Evolutionary conservation across 2,329 filamentous ascomycete species (phyloP).

Genomic region (Cladophialophora carrionii): DNA sequence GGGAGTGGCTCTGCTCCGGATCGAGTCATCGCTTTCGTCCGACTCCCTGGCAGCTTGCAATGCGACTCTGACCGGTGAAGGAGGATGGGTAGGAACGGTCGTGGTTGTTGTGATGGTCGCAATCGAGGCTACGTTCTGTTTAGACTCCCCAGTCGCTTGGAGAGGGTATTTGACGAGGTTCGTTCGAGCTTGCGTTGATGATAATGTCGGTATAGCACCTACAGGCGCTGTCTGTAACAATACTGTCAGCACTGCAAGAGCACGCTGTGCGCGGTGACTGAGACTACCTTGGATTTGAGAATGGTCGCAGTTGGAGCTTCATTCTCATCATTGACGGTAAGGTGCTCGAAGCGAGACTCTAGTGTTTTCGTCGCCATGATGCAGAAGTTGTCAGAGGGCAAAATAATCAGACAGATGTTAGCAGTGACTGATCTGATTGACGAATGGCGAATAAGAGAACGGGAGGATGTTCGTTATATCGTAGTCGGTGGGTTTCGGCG

Average conservation of each 20-base stretch:
- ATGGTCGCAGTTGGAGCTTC: slow-evolving; percentile 63
- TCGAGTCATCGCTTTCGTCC: slow-evolving; percentile 54
- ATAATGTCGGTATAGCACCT: slow-evolving; percentile 43
- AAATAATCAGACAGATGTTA: not conserved
- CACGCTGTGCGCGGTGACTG: not conserved
- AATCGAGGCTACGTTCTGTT: slow-evolving; percentile 61
- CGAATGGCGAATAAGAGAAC: not conserved
- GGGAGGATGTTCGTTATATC: not conserved
- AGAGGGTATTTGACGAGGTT: slow-evolving; percentile 86
- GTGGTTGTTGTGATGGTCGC: slow-evolving; percentile 45
- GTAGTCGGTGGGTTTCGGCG: not conserved
- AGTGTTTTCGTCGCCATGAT: slow-evolving; percentile 73
- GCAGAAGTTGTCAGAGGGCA: not conserved
- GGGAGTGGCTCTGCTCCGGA: slow-evolving; percentile 36
- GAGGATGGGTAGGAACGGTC: slow-evolving; percentile 44
- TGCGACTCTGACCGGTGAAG: slow-evolving; percentile 60
- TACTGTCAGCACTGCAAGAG: not conserved
- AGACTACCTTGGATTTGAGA: slow-evolving; percentile 74
- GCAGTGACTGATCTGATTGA: not conserved
- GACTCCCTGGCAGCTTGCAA: slow-evolving; percentile 49
- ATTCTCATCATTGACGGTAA: slow-evolving; percentile 89
- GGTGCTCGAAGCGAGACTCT: slow-evolving; percentile 85
- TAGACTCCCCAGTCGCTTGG: slow-evolving; percentile 71
- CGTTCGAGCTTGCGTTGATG: slow-evolving; percentile 64
- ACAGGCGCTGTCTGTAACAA: slow-evolving; percentile 20